Evolutionary conservation across 2,329 filamentous ascomycete species (phyloP), one percentile per base, ranked within the genome.

Genomic region (Catunica adiposa): DNA sequence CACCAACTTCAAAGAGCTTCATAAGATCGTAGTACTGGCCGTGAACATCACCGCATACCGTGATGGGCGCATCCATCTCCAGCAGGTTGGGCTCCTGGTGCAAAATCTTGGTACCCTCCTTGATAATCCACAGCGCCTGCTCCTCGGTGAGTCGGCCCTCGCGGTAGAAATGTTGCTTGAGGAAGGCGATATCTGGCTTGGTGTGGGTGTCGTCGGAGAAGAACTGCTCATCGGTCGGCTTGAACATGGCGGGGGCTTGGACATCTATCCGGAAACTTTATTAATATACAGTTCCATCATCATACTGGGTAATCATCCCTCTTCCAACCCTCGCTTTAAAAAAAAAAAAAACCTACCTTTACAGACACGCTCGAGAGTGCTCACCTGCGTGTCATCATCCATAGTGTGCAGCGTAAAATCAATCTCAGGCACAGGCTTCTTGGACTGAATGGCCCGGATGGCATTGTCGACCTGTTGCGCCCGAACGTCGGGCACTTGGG

Each of bases 21-120:
- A 98, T 98, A 66, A 98, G 72, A 69, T 98, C 92, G 69, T 95
- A 98, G 73, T 97, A 98, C 72, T 98, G 92, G 62, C 92, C 92
- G 70, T 98, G 92, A 55, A 98, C 89, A 66, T 98, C 92, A 67
- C 92, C 92, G 65, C 92, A 98, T 53, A 98, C 92, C 8, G 92
- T 98, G 66, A 98, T 98, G 59, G 92, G 92, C 42, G 92, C 92
- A 69, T 98, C 92, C 92, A 98, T 98, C 75, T 98, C 92, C 62
- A 98, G 77, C 61, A 98, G 75, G 69, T 97, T 98, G 61, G 92
- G 90, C 72, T 98, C 92, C 60, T 83, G 77, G 66, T 84, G 84
- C 64, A 98, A 76, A 53, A 98, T 72, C 68, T 96, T 86, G 56
- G 88, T 89, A 60, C 90, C 92, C 63, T 84, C 82, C 64, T 81